Base-by-base conservation (phyloP, 176 grass and related monocot genomes). In the Areca catechu region DNA sequence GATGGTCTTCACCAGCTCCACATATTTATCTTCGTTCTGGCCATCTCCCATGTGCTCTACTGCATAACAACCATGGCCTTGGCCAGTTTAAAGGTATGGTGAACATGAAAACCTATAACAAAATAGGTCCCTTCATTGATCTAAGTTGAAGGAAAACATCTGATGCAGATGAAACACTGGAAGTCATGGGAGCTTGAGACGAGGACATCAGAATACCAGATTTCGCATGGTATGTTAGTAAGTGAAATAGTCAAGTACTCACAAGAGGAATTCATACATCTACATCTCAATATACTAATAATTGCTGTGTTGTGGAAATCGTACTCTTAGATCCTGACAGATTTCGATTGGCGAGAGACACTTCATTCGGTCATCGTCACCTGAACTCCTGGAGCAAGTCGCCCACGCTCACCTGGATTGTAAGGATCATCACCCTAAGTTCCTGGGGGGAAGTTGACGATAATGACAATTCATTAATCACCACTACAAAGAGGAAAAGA, bases 351-450 rank as follows among this genome's bases (percentile, higher is more conserved):
- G 51, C 65, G 54, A 67, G 65, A 19, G 65, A 67, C 4, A 67
- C 65, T 54, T 67, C 65, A 15, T 67, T 67, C 18, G 65, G 51
- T 10, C 65, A 51, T 3, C 65, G 51, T 9, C 65, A 67, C 25
- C 37, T 67, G 65, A 67, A 47, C 51, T 55, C 56, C n/a, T 67
- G 65, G 65, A 67, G 65, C 65, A 56, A 43, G 7, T 67, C 65
- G 14, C 65, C 51, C 2, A 7, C 47, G 20, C 51, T 67, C n/a
- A 43, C 54, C 27, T 67, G 65, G 65, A 67, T 67, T 56, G 65
- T 67, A 67, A 67, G 65, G 9, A 5, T 5, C 34, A 43, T 43
- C 34, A 12, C 34, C 9, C 34, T 43, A 43, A 43, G 34, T 43
- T 43, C 34, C 34, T 43, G 7, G 7, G 34, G 34, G 34, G 34